Evolutionary conservation across 495 filamentous ascomycete genomes (phyloP), one percentile per base, ranked within the genome.

Genomic region (Hypoxylon intermedium): DNA sequence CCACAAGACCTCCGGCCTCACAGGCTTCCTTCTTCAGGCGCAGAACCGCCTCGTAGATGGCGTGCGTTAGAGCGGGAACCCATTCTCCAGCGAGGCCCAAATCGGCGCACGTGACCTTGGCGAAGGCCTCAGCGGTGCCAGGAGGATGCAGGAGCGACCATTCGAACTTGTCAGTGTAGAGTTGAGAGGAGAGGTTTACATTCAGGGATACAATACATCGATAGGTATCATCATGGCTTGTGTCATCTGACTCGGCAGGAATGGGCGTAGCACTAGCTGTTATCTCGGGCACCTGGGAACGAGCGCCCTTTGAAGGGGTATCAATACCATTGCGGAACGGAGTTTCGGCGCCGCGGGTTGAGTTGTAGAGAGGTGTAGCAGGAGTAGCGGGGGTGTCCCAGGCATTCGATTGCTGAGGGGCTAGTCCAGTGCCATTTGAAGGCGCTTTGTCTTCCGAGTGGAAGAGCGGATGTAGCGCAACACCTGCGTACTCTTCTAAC

Each of bases 81-180:
- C 96, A 99, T 78, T 99, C 94, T 50, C 91, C 92, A 34, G 84
- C 76, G 16, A 99, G 81, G 26, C 92, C 92, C 3, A 98, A 74
- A 69, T 99, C 94, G 9, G 92, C 89, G 72, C 93, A 96, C 0
- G 94, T 97, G 52, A 89, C 81, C 65, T 90, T 89, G 40, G 94
- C 95, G 73, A 98, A 98, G 33, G 87, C 83, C 72, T 99, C 94
- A 7, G 94, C 91, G 50, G 94, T 88, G 11, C 95, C 92, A 0
- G 90, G 87, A 3, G 92, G 92, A 69, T 97, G 92, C 6, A 97
- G 83, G 3, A 99, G 79, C 13, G 94, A 97, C 94, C 94, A 99
- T 71, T 99, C 94, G 63, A 99, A 98, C 72, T 90, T 96, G 80
- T 99, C 94, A 3, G 89, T 93, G 74, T 96, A 98, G 13, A 98